These are phyloP conservation scores for Pyrenopolyporus hunteri DNA, from an alignment of 495 filamentous ascomycete species.

Conservation along the genomic window DNA sequence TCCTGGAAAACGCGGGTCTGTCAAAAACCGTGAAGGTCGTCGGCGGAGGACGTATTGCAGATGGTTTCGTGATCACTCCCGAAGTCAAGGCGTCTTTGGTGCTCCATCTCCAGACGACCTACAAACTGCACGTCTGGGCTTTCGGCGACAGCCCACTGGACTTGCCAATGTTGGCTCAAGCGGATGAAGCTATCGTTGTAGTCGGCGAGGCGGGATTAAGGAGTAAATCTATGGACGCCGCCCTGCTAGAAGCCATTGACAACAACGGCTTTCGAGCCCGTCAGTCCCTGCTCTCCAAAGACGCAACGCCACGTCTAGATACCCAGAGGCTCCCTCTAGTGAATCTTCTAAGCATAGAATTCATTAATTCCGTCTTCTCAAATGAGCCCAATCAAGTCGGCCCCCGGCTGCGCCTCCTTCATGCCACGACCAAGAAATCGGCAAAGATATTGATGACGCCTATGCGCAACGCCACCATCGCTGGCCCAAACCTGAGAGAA, in stretches of 20 bases:
- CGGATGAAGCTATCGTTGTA: slow-evolving; percentile 64
- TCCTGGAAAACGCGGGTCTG: slow-evolving; percentile 57
- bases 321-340: slow-evolving; percentile 52
- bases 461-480: slow-evolving; percentile 58
- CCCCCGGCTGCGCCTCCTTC: slow-evolving; percentile 34
- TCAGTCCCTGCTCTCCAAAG: slow-evolving; percentile 57
- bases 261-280: slow-evolving; percentile 46
- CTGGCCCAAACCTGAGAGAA: slow-evolving; percentile 56
- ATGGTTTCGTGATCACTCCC: slow-evolving; percentile 60
- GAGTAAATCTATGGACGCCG: slow-evolving; percentile 64
- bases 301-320: slow-evolving; percentile 54
- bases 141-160: slow-evolving; percentile 70
- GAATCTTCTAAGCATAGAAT: slow-evolving; percentile 44
- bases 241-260: slow-evolving; percentile 53
- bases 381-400: background rate
- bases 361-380: slow-evolving; percentile 48
- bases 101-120: slow-evolving; percentile 41
- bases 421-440: slow-evolving; percentile 53
- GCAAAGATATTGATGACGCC: slow-evolving; percentile 64
- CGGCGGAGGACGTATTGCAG: slow-evolving; percentile 58
- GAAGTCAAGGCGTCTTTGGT: slow-evolving; percentile 60
- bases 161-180: slow-evolving; percentile 61
- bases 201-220: slow-evolving; percentile 57
- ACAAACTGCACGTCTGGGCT: slow-evolving; percentile 58
- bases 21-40: slow-evolving; percentile 56